Evolutionary conservation across 2,329 filamentous ascomycete species (phyloP).

Genomic region (Fusarium xylarioides): DNA sequence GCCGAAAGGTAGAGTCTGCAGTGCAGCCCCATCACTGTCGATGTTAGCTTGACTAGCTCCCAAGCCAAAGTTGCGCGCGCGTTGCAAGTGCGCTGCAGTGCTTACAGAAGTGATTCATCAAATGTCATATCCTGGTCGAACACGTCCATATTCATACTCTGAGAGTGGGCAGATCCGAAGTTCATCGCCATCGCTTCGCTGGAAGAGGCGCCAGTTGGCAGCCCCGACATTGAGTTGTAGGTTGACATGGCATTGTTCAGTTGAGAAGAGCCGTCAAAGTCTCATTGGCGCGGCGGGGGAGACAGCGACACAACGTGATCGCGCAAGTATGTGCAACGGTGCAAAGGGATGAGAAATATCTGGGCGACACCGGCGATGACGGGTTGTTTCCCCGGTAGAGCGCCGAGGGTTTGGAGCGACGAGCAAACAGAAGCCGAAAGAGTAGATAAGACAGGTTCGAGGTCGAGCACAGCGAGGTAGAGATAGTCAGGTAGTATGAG

Average conservation of each 20-base stretch:
- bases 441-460: not conserved
- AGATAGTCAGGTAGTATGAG: conserved; percentile 21
- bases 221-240: conserved; percentile 65
- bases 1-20: conserved; percentile 61
- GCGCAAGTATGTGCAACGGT: conserved; percentile 27
- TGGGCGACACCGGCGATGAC: conserved; percentile 11
- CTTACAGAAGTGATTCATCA: conserved; percentile 66
- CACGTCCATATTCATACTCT: conserved; percentile 56
- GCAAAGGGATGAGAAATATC: not conserved
- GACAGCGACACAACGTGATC: conserved; percentile 29
- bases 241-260: conserved; percentile 64
- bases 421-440: conserved; percentile 24
- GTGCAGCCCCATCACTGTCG: conserved; percentile 46
- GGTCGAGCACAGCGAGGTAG: conserved; percentile 1
- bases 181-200: conserved; percentile 59
- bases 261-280: conserved; percentile 44
- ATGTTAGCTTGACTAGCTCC: conserved; percentile 26
- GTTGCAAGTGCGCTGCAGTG: conserved; percentile 19
- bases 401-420: conserved; percentile 20
- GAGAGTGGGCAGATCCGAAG: conserved; percentile 47
- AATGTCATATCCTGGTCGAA: conserved; percentile 64
- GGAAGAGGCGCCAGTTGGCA: conserved; percentile 55
- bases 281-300: conserved; percentile 39
- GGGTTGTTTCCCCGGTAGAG: conserved; percentile 1
- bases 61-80: conserved; percentile 11